Conservation (phyloP, 1,139 yeast species). For the Candida gigantensis region DNA sequence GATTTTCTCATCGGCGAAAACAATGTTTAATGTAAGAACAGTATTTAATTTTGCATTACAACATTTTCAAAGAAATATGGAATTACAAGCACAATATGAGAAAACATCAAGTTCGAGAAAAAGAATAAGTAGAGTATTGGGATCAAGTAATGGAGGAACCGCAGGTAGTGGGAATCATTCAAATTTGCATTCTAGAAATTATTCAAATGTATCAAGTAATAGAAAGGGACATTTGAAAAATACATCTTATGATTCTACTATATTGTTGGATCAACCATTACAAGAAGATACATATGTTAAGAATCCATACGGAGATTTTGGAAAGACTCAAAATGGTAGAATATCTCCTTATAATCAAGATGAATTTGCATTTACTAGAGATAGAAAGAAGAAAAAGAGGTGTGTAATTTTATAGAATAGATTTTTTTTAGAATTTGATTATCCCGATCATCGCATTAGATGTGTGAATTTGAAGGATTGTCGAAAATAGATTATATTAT, state of each 20-base stretch:
- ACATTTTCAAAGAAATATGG: constrained; percentile 37
- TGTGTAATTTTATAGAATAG: constrained; percentile 35
- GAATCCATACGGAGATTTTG: constrained; percentile 36
- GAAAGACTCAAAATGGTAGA: constrained; percentile 17
- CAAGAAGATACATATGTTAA: constrained; percentile 33
- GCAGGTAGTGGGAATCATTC: constrained; percentile 9
- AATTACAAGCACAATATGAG: constrained; percentile 41
- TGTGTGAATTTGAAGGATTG: too few species aligned
- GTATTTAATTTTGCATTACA: constrained; percentile 61
- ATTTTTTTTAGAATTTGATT: not conserved
- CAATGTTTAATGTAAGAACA: constrained; percentile 62
- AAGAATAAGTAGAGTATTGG: constrained; percentile 30
- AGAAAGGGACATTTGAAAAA: constrained; percentile 40
- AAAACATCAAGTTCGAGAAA: constrained; percentile 35
- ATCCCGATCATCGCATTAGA: too few species aligned
- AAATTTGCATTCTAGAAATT: constrained; percentile 25
- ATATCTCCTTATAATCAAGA: constrained; percentile 32
- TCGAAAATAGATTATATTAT: too few species aligned
- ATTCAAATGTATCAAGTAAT: constrained; percentile 21
- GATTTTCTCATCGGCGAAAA: constrained; percentile 76
- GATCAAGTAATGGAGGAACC: constrained; percentile 12
- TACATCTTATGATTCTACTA: constrained; percentile 37
- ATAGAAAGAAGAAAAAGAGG: constrained; percentile 29
- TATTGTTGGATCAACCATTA: constrained; percentile 42
- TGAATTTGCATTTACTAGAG: constrained; percentile 45